phyloP scores from a whole-genome alignment of 331 rosid genomes.

The Arachis monticola region DNA sequence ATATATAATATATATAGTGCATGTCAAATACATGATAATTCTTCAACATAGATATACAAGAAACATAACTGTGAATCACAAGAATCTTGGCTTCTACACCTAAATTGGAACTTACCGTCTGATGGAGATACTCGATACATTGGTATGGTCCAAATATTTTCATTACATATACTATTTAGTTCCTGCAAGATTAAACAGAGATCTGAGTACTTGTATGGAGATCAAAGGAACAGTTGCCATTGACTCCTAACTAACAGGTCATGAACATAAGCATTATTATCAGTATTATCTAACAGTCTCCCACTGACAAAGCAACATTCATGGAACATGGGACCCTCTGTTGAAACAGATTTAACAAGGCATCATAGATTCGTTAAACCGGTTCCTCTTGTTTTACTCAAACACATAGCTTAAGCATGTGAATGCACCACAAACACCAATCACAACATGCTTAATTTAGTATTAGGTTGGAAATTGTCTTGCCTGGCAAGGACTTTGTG shows the following conservation, averaged over 20 bases:
- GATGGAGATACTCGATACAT: conserved; percentile 49
- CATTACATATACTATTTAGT: conserved; percentile 62
- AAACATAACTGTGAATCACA: background rate
- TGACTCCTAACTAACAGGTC: conserved; percentile 19
- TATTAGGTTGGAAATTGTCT: conserved; percentile 37
- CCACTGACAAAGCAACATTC: background rate
- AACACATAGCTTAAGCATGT: conserved; percentile 16
- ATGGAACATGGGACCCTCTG: background rate
- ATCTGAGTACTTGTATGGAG: conserved; percentile 12
- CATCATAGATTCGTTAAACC: background rate
- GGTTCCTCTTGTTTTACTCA: conserved; percentile 14
- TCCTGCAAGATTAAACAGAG: conserved; percentile 60
- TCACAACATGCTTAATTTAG: conserved; percentile 15
- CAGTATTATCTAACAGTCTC: background rate
- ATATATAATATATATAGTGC: background rate
- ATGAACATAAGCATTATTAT: background rate
- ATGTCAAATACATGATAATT: background rate
- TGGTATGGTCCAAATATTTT: conserved; percentile 73
- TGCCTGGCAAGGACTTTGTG: conserved; percentile 67
- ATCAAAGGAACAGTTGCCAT: background rate
- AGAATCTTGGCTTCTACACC: background rate
- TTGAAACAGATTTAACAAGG: conserved; percentile 13
- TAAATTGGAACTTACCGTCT: conserved; percentile 54
- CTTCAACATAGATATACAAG: background rate
- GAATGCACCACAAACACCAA: conserved; percentile 26